These are phyloP conservation scores for Phytophthora fragariaefolia DNA, from an alignment of 352 stramenopile genomes.

Conservation along the genomic window DNA sequence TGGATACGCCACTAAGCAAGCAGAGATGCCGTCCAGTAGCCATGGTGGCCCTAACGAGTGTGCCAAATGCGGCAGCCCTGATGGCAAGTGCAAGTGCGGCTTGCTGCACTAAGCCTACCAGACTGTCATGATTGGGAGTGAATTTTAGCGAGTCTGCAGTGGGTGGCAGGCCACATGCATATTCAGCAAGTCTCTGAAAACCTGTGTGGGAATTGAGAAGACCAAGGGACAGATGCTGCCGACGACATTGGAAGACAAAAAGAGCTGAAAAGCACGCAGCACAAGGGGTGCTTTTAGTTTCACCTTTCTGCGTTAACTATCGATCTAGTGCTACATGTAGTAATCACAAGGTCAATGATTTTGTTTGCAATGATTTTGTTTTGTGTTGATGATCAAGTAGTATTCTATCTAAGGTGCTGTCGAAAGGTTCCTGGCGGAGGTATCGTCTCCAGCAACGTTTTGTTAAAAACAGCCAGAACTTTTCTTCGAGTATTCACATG, in stretches of 20 bases:
- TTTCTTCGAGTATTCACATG: no score
- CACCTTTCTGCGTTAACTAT: no score
- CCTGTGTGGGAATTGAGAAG: neutral
- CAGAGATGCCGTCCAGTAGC: neutral
- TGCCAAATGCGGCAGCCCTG: conserved; percentile 23
- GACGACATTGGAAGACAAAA: neutral
- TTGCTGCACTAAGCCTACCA: conserved; percentile 30
- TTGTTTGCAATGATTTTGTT: no score
- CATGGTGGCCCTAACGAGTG: conserved; percentile 14
- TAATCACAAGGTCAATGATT: no score
- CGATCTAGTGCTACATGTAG: no score
- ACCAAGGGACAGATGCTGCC: neutral
- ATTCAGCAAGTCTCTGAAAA: neutral
- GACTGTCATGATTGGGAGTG: neutral
- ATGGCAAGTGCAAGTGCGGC: conserved; percentile 36
- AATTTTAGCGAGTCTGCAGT: neutral
- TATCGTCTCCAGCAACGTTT: no score
- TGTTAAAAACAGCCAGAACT: no score
- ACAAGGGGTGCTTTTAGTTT: no score
- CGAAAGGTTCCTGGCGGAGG: no score
- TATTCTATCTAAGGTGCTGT: no score
- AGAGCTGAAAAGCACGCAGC: no score
- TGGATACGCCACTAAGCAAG: neutral
- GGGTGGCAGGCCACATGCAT: neutral
- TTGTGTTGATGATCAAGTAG: no score